A percentile compares a stretch with the other conserved stretches of the same genome.
Evolutionary conservation across 2,329 filamentous ascomycete species (phyloP).

Genomic region (Fusarium torreyae): DNA sequence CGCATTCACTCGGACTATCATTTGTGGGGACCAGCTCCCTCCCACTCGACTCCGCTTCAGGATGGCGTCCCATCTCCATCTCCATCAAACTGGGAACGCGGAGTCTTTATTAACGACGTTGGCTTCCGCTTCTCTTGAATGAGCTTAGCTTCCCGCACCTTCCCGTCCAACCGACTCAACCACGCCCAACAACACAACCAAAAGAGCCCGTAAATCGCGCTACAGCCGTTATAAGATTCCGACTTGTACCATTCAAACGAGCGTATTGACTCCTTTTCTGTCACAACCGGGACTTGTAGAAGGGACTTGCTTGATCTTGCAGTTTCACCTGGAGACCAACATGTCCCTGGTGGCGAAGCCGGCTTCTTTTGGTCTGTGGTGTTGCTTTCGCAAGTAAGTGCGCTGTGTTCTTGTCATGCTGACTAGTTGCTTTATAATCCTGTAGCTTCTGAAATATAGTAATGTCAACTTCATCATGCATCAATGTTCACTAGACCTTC

Average conservation of each 20-base stretch:
- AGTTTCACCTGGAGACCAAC: conserved; percentile 10
- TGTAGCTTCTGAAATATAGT: neutral
- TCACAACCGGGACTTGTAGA: conserved; percentile 24
- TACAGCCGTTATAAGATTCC: conserved; percentile 22
- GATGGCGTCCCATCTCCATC: neutral
- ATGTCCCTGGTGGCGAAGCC: conserved; percentile 18
- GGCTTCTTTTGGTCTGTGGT: neutral
- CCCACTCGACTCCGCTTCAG: neutral
- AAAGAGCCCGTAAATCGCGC: conserved; percentile 17
- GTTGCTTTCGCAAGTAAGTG: neutral
- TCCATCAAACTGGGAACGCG: neutral
- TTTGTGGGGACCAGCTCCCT: neutral
- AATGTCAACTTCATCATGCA: neutral
- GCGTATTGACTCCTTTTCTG: conserved; percentile 9
- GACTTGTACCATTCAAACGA: conserved; percentile 20
- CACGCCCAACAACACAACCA: neutral
- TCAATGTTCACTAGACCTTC: conserved; percentile 5
- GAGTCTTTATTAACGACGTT: neutral
- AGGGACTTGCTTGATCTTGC: conserved; percentile 9
- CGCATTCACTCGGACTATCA: no score
- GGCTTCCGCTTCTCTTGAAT: neutral
- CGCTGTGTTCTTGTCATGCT: neutral
- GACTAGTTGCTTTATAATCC: neutral
- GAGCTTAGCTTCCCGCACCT: neutral
- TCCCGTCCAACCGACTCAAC: neutral